Base-by-base conservation (phyloP, 1,284 basidiomycete genomes). In the Pholiota adiposa region DNA sequence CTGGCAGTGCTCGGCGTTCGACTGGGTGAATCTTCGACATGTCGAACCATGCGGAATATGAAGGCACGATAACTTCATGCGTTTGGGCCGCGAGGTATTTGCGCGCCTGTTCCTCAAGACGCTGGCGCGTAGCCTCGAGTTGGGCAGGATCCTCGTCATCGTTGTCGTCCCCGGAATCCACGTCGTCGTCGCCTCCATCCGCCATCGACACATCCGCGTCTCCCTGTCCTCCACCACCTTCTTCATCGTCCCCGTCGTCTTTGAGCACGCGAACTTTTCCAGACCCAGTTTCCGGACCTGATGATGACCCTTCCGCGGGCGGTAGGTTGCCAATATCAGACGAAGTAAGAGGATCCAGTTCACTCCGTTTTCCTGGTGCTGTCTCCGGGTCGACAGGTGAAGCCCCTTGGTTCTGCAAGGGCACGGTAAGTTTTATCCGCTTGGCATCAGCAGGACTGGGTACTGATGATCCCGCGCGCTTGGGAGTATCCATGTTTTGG, bases 11-110 rank as follows among this genome's bases (percentile, higher is more conserved):
- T 68, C 94, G 89, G 63, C 90, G 87, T 75, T 99, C 97, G 65
- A 99, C 92, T 11, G 93, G 86, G 72, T 98, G 93, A 65, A 99
- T 92, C 73, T 92, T 90, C 56, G 91, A 86, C 86, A 98, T 94
- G 76, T 96, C 92, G 78, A 98, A 99, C 97, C 97, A 99, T 7
- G 95, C 94, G 19, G 96, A 90, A 75, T 98, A 99, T 23, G 95
- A 97, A 1, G 97, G 97, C 62, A 99, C 94, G 70, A 99, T 90
- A 72, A 99, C 89, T 70, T 96, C 93, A 75, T 99, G 97, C 1
- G 96, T 98, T 77, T 99, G 97, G 0, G 93, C 92, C 0, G 96
- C 95, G 51, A 99, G 90, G 75, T 99, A 99, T 71, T 94, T 92
- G 63, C 91, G 86, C 40, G 94, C 94, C 70, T 94, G 91, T 65